Conservation (phyloP, 495 filamentous ascomycete genomes). For the Daldinia caldariorum region DNA sequence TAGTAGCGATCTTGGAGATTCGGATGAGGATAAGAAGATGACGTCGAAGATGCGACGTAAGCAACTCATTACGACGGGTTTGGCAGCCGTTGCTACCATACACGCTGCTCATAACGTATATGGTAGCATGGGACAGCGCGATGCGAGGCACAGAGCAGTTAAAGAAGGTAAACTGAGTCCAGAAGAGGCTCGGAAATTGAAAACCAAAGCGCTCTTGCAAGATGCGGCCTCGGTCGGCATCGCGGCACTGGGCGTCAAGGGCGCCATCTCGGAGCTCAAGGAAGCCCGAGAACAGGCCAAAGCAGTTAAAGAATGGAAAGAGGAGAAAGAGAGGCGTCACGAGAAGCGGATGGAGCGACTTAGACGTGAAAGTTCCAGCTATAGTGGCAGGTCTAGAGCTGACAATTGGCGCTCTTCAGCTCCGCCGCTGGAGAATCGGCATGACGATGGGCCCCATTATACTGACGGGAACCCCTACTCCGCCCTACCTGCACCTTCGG, state of each 20-base stretch:
- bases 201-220: conserved; percentile 76
- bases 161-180: conserved; percentile 76
- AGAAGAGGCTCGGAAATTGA: conserved; percentile 77
- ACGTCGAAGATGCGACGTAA: conserved; percentile 84
- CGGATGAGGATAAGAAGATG: conserved; percentile 78
- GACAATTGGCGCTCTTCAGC: conserved; percentile 53
- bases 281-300: conserved; percentile 56
- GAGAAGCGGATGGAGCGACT: conserved; percentile 53
- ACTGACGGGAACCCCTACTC: conserved; percentile 64
- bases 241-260: conserved; percentile 86
- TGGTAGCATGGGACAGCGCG: conserved; percentile 76
- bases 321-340: conserved; percentile 54
- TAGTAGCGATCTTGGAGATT: conserved; percentile 73
- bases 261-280: conserved; percentile 73
- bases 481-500: conserved; percentile 56
- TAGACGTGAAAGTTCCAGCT: conserved; percentile 42
- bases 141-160: conserved; percentile 74
- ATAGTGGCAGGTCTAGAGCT: conserved; percentile 52
- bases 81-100: conserved; percentile 89
- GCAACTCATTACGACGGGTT: conserved; percentile 81
- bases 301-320: conserved; percentile 55
- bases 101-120: conserved; percentile 86
- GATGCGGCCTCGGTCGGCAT: conserved; percentile 84
- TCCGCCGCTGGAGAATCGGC: conserved; percentile 48
- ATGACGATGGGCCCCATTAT: conserved; percentile 59